Evolutionary conservation across 2,329 filamentous ascomycete species (phyloP), one percentile per base, ranked within the genome.

Genomic region (Drechslerella dactyloides): DNA sequence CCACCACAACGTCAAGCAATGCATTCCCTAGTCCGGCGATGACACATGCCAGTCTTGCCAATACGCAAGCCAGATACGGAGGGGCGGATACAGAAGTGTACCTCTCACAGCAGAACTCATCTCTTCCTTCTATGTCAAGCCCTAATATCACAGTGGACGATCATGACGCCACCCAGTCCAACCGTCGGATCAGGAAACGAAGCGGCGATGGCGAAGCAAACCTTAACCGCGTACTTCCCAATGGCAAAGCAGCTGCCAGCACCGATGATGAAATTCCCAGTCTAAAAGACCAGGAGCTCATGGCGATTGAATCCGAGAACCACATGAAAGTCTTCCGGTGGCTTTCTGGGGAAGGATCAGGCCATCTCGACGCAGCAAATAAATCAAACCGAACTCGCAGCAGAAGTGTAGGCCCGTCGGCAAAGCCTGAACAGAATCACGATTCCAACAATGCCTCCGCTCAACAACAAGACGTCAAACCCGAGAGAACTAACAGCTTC

Each of bases 121-220:
- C 55, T 10, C 19, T 63, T 1, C 57, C 62, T 17, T 13, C 44
- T 2, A 40, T 68, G 46, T 58, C 62, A 17, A 63, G 51, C 37
- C 69, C 69, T 19, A 58, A 66, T 52, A 68, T 73, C 37, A 73
- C 61, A 10, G 69, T 73, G 30, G 69, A 73, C 23, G 69, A 73
- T 51, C 69, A 73, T 21, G 69, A 73, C 48, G 62, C 61, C n/a
- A 60, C 24, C 6, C 62, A 73, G 30, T 62, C 48, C 3, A 58
- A n/a, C 42, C 56, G 62, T 5, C 23, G 69, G 13, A 60, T 54
- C 1, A 66, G 51, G 24, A 73, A 66, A 42, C 56, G 69, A 15
- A 40, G 15, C 2, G 62, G 58, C 21, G 62, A 58, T 17, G 62
- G 57, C 3, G 63, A 68, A n/a, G 27, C 69, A 21, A 40, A 2